These are phyloP conservation scores for Bryoglossum gracile DNA, from an alignment of 495 filamentous ascomycete species.

Conservation along the genomic window DNA sequence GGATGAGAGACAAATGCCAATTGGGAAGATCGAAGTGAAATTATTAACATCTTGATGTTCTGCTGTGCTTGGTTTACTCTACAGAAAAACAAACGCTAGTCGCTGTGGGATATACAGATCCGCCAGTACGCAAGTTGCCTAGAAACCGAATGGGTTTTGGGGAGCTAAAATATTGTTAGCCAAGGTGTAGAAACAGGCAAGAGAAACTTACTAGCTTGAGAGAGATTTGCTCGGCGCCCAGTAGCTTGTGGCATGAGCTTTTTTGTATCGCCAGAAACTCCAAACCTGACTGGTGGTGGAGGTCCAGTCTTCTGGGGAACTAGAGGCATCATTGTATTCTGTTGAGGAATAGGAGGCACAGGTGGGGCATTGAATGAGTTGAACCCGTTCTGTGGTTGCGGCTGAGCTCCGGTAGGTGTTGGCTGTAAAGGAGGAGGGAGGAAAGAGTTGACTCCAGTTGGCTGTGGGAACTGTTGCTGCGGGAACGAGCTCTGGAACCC, in stretches of 20 bases:
- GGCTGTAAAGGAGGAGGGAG: conserved; percentile 50
- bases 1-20: neutral
- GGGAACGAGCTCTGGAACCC: conserved; percentile 55
- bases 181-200: conserved; percentile 5
- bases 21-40: neutral
- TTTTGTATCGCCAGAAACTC: conserved; percentile 60
- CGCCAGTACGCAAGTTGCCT: too few species aligned
- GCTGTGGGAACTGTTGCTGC: conserved; percentile 39
- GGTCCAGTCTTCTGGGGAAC: conserved; percentile 88
- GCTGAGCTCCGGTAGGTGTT: conserved; percentile 40
- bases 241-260: conserved; percentile 85
- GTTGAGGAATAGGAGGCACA: conserved; percentile 39
- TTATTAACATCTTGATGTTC: conserved; percentile 19
- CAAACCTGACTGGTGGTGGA: conserved; percentile 84
- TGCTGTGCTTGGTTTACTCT: conserved; percentile 21
- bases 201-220: conserved; percentile 87
- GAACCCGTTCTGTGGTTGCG: conserved; percentile 51
- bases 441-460: conserved; percentile 46
- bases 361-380: conserved; percentile 32
- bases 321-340: conserved; percentile 52
- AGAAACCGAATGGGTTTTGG: conserved; percentile 90
- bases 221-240: conserved; percentile 79
- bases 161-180: conserved; percentile 55
- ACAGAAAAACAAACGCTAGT: conserved; percentile 20
- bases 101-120: conserved; percentile 10